Evolutionary conservation across 2,329 filamentous ascomycete genomes (phyloP).

Genomic region (Venturia oleaginea): DNA sequence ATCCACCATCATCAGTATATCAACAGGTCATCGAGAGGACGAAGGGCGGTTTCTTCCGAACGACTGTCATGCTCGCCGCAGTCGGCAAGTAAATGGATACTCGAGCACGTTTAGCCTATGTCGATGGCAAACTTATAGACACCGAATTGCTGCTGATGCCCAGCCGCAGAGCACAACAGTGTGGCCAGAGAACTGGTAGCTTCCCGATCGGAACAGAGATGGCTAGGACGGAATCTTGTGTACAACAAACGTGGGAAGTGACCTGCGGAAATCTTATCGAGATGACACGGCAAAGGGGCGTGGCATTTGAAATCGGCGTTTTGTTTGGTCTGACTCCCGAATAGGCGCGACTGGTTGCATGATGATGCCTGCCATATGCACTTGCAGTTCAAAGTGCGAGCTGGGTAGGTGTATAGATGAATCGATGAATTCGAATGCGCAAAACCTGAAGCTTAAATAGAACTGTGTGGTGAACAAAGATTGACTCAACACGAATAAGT

Average conservation of each 20-base stretch:
- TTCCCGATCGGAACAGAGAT: background rate
- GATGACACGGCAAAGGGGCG: background rate
- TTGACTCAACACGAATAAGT: no score
- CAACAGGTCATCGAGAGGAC: constrained; percentile 99
- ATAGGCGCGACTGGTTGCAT: background rate
- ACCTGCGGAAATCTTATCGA: background rate
- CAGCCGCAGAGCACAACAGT: background rate
- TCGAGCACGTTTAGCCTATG: background rate
- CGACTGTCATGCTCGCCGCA: constrained; percentile 71
- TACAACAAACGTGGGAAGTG: background rate
- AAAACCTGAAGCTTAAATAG: background rate
- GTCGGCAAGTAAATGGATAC: constrained; percentile 33
- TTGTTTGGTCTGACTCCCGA: background rate
- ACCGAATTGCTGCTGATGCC: background rate
- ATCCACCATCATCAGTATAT: constrained; percentile 96
- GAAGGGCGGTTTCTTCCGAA: constrained; percentile 97
- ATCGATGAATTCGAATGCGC: background rate
- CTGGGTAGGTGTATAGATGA: background rate
- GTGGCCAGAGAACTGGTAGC: background rate
- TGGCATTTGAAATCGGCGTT: background rate
- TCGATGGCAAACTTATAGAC: background rate
- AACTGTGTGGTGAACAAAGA: no score
- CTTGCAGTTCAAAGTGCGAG: background rate
- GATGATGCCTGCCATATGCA: background rate
- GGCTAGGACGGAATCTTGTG: background rate